Base-by-base conservation (phyloP, 495 filamentous ascomycete species). In the Penicillium lagena region DNA sequence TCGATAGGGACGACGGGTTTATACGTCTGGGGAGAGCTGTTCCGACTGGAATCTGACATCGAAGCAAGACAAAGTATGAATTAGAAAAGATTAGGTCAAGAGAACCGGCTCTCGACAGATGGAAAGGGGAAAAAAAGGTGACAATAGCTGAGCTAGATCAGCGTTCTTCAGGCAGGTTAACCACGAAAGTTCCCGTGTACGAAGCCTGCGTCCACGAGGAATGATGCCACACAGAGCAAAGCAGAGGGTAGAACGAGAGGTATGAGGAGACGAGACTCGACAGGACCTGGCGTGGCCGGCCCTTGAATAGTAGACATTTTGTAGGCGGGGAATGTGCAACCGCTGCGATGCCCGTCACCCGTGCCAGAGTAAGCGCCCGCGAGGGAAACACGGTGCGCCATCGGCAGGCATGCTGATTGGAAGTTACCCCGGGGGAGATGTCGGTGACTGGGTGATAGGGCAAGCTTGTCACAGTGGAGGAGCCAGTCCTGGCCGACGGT, bases 391-490 rank as follows among this genome's bases (percentile, higher is more conserved):
- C 22, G 22, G 22, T 22, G 22, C 22, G 6, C 2, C 22, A 22
- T 22, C 4, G 22, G 22, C 22, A 22, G 22, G 22, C 22, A 3
- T 4, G 22, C 22, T 22, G 22, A 22, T 22, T 22, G 22, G 22
- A 22, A 22, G 22, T 22, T 4, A 22, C 22, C 22, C 22, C 6
- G 22, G 22, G 22, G 22, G 22, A 22, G 22, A 22, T 22, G 22
- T 4, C 22, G 22, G 22, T 22, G 22, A 22, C 22, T 22, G 42
- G 54, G 56, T 59, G 60, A 58, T 58, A 42, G 40, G 42, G 50
- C 65, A 55, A 57, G 61, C 58, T 63, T 61, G 57, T 69, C 66
- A 69, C 66, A 63, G 63, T 59, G 63, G 58, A 56, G 42, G 22
- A 22, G 22, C 22, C 22, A 22, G 22, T 22, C 22, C 22, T 22